phyloP scores from a whole-genome alignment of 345 rosid species.

The Camelina neglecta region DNA sequence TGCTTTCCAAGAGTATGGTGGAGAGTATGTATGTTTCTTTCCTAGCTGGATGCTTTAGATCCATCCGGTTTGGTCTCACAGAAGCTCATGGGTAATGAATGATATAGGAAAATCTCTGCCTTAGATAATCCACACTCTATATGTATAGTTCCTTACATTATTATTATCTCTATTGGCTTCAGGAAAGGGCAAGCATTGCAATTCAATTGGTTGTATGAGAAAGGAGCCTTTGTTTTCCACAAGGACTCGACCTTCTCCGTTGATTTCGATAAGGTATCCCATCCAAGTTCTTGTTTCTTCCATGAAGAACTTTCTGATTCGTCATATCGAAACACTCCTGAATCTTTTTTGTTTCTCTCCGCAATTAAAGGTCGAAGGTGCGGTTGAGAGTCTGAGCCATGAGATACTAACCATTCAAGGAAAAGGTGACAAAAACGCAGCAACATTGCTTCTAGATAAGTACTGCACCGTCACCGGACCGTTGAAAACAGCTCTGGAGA shows the following conservation, averaged over 20 bases:
- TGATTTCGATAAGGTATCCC: constrained; percentile 74
- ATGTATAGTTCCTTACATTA: constrained; percentile 1
- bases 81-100: constrained; percentile 93
- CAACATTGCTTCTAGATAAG: constrained; percentile 61
- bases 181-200: constrained; percentile 95
- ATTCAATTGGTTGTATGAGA: constrained; percentile 91
- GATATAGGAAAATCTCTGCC: constrained; percentile 12
- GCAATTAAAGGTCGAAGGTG: constrained; percentile 63
- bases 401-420: constrained; percentile 87
- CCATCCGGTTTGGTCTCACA: constrained; percentile 86
- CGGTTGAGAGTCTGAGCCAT: constrained; percentile 82
- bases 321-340: constrained; percentile 5
- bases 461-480: constrained; percentile 71
- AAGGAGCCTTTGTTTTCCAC: constrained; percentile 71
- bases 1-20: constrained; percentile 63
- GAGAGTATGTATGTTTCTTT: constrained; percentile 90
- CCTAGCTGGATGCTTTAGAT: constrained; percentile 91
- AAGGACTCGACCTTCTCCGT: constrained; percentile 73
- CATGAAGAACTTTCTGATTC: background rate
- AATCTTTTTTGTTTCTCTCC: constrained; percentile 27
- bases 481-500: constrained; percentile 64
- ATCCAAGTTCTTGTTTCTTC: constrained; percentile 3
- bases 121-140: constrained; percentile 20
- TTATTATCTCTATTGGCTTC: constrained; percentile 25
- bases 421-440: constrained; percentile 80